Evolutionary conservation across 306 rosid genomes (phyloP).

Genomic region (Lathyrus sativus): DNA sequence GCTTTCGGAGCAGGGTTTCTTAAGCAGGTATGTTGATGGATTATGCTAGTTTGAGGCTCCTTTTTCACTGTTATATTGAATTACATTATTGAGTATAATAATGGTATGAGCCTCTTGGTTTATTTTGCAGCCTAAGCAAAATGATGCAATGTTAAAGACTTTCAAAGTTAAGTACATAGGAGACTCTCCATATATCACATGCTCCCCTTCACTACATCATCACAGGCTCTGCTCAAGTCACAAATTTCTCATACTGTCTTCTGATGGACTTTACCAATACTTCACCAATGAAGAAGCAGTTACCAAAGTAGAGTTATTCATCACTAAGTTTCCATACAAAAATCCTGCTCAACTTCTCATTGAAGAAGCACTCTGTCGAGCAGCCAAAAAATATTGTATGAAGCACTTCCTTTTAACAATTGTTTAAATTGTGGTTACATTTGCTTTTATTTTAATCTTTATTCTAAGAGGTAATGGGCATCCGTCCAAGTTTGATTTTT

Average conservation of each 20-base stretch:
- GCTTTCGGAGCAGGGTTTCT: conserved; percentile 92
- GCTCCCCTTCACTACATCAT: conserved; percentile 68
- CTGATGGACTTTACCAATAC: conserved; percentile 90
- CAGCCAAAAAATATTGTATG: conserved; percentile 74
- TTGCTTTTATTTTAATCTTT: background rate
- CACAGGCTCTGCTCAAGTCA: conserved; percentile 61
- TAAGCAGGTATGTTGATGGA: conserved; percentile 58
- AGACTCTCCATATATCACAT: conserved; percentile 65
- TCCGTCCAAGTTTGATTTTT: too few species aligned
- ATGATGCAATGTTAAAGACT: conserved; percentile 68
- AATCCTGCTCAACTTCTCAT: conserved; percentile 89
- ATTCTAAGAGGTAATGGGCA: too few species aligned
- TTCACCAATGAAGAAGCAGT: conserved; percentile 82
- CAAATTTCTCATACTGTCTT: conserved; percentile 70
- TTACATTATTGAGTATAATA: conserved; percentile 18
- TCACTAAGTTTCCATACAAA: conserved; percentile 65
- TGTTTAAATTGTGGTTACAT: background rate
- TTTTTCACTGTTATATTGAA: conserved; percentile 11
- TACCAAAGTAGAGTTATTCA: conserved; percentile 66
- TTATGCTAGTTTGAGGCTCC: background rate
- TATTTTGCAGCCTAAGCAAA: conserved; percentile 75
- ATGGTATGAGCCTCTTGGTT: conserved; percentile 19
- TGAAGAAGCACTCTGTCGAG: conserved; percentile 64
- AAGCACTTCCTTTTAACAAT: background rate
- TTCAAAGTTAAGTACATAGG: conserved; percentile 78